Evolutionary conservation across 495 filamentous ascomycete species (phyloP).

Genomic region (Penicillium cataractarum): DNA sequence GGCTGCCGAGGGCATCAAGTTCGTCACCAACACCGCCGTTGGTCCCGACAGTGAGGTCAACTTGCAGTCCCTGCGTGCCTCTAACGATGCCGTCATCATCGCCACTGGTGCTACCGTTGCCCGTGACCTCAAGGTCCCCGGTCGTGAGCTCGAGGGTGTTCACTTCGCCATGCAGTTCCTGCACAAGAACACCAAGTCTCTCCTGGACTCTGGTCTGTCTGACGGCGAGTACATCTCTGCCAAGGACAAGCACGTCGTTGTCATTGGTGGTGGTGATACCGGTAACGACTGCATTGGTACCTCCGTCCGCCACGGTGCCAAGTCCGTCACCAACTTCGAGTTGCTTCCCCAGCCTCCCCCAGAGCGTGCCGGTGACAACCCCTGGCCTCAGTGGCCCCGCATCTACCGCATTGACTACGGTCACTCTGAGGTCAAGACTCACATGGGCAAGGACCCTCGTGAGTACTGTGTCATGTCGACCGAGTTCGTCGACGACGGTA

Average conservation of each 20-base stretch:
- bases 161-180: slow-evolving; percentile 99
- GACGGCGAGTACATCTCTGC: slow-evolving; percentile 94
- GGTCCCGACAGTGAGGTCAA: slow-evolving; percentile 74
- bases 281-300: slow-evolving; percentile 99
- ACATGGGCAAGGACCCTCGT: slow-evolving; percentile 95
- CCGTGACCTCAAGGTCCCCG: slow-evolving; percentile 91
- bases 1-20: slow-evolving; percentile 86
- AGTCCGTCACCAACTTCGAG: slow-evolving; percentile 97
- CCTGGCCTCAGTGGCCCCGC: slow-evolving; percentile 98
- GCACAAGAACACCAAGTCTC: slow-evolving; percentile 97
- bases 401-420: slow-evolving; percentile 99
- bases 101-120: slow-evolving; percentile 97
- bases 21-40: slow-evolving; percentile 75
- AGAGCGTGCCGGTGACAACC: slow-evolving; percentile 95
- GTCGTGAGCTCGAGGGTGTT: slow-evolving; percentile 88
- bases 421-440: slow-evolving; percentile 94
- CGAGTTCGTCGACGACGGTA: slow-evolving; percentile 94
- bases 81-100: slow-evolving; percentile 87
- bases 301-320: slow-evolving; percentile 95
- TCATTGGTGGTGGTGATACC: slow-evolving; percentile 98
- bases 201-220: slow-evolving; percentile 87
- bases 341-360: slow-evolving; percentile 92
- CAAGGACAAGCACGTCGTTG: slow-evolving; percentile 94
- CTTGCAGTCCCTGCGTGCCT: slow-evolving; percentile 72
- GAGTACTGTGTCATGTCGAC: slow-evolving; percentile 99